Evolutionary conservation across 345 rosid genomes (phyloP).

Genomic region (Garcia nutans): DNA sequence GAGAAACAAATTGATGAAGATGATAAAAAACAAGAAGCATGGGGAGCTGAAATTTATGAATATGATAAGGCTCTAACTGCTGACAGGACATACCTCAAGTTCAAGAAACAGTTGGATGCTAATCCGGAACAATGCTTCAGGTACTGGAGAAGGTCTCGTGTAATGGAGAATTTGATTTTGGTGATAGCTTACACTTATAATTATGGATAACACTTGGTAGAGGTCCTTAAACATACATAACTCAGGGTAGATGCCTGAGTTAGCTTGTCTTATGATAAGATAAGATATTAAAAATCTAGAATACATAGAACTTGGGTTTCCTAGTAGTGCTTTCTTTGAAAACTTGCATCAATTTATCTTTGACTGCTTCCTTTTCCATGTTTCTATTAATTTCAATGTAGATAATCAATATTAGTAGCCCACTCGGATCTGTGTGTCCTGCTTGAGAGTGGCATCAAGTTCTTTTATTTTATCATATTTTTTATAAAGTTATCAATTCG

Average conservation of each 20-base stretch:
- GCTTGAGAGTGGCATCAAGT: too few relatives aligned
- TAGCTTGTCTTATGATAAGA: not conserved
- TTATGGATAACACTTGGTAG: not conserved
- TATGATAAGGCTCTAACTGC: conserved; percentile 76
- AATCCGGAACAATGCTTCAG: conserved; percentile 89
- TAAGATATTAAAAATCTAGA: not conserved
- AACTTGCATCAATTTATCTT: not conserved
- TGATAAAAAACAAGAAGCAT: conserved; percentile 47
- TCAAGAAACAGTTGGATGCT: conserved; percentile 74
- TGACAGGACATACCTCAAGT: conserved; percentile 88
- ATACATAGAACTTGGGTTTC: not conserved
- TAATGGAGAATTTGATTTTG: conserved; percentile 2
- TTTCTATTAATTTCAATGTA: too few relatives aligned
- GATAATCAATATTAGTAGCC: too few relatives aligned
- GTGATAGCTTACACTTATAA: not conserved
- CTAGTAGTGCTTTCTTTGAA: not conserved
- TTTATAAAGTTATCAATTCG: too few relatives aligned
- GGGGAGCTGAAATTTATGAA: conserved; percentile 79
- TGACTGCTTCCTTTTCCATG: too few relatives aligned
- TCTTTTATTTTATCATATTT: too few relatives aligned
- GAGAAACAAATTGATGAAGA: conserved; percentile 39
- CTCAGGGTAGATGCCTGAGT: not conserved
- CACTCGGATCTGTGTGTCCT: too few relatives aligned
- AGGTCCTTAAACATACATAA: not conserved
- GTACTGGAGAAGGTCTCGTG: conserved; percentile 28